Conservation (phyloP, 2,329 filamentous ascomycete genomes). For the Lithohypha guttulata region DNA sequence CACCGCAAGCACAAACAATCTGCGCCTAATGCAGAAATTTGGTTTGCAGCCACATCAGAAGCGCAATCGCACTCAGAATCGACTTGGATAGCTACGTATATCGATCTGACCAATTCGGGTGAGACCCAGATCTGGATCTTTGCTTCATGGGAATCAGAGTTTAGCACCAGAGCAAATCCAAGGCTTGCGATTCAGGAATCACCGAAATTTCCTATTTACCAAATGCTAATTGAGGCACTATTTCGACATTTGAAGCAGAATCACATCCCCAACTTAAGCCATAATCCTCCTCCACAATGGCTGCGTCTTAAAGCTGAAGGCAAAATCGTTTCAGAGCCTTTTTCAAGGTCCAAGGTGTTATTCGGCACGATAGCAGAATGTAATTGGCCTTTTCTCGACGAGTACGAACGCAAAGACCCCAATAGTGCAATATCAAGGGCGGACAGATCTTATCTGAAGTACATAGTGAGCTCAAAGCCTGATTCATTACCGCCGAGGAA, state of each 20-base stretch:
- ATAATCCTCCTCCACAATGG: conserved; percentile 14
- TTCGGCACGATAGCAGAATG: conserved; percentile 30
- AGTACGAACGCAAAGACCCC: conserved; percentile 20
- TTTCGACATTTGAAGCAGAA: conserved; percentile 13
- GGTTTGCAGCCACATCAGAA: background rate
- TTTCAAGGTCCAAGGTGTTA: conserved; percentile 23
- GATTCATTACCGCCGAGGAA: background rate
- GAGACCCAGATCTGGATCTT: conserved; percentile 35
- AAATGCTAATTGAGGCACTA: conserved; percentile 11
- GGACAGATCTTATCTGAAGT: conserved; percentile 8
- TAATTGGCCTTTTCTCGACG: conserved; percentile 26
- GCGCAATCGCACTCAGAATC: background rate
- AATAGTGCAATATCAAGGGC: background rate
- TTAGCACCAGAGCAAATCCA: background rate
- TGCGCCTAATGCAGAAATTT: conserved; percentile 1
- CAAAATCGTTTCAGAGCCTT: conserved; percentile 19
- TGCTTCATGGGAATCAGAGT: conserved; percentile 28
- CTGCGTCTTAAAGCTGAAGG: conserved; percentile 13
- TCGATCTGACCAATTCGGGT: conserved; percentile 30
- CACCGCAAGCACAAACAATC: conserved; percentile 21
- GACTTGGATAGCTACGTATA: conserved; percentile 31
- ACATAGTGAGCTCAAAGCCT: background rate
- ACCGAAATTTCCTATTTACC: conserved; percentile 5
- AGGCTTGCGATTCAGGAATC: background rate
- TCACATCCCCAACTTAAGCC: conserved; percentile 12